Evolutionary conservation across 176 grass and related monocot genomes (phyloP).

Genomic region (Raddia distichophylla): DNA sequence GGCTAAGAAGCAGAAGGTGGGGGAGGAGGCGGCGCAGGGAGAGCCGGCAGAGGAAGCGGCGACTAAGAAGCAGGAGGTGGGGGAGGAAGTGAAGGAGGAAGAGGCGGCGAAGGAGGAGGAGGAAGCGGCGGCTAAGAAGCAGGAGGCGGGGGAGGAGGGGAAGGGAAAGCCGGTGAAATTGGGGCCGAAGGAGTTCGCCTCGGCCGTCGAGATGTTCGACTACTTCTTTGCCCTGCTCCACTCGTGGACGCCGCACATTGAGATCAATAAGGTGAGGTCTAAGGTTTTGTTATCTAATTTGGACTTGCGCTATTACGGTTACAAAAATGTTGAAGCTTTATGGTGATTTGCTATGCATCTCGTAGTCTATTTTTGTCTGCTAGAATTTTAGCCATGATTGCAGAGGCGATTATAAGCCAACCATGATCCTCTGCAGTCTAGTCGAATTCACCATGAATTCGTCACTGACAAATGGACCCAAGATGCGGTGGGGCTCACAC

Average conservation of each 20-base stretch:
- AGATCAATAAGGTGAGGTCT: slow-evolving; percentile 74
- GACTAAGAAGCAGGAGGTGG: slow-evolving; percentile 42
- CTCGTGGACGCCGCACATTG: slow-evolving; percentile 65
- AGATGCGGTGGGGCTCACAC: too few species aligned
- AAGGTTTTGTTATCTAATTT: slow-evolving; percentile 1
- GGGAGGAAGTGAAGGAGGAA: slow-evolving; percentile 19
- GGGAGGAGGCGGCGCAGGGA: slow-evolving; percentile 9
- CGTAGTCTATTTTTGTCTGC: background rate
- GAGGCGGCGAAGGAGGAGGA: background rate
- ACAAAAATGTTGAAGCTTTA: background rate
- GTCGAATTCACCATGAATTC: too few species aligned
- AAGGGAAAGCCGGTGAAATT: slow-evolving; percentile 54
- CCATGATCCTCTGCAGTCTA: too few species aligned
- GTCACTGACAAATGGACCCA: too few species aligned
- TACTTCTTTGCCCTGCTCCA: slow-evolving; percentile 76
- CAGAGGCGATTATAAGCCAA: background rate
- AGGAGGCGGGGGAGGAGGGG: slow-evolving; percentile 34
- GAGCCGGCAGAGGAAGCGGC: slow-evolving; percentile 2
- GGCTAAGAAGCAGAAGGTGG: slow-evolving; percentile 44
- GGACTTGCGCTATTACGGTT: background rate
- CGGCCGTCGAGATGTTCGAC: slow-evolving; percentile 78
- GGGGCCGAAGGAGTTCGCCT: slow-evolving; percentile 80
- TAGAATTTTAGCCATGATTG: background rate
- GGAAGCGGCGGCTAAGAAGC: slow-evolving; percentile 39
- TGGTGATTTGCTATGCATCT: background rate